phyloP scores from a whole-genome alignment of 2,329 filamentous ascomycete genomes.

The Colletotrichum graminicola region DNA sequence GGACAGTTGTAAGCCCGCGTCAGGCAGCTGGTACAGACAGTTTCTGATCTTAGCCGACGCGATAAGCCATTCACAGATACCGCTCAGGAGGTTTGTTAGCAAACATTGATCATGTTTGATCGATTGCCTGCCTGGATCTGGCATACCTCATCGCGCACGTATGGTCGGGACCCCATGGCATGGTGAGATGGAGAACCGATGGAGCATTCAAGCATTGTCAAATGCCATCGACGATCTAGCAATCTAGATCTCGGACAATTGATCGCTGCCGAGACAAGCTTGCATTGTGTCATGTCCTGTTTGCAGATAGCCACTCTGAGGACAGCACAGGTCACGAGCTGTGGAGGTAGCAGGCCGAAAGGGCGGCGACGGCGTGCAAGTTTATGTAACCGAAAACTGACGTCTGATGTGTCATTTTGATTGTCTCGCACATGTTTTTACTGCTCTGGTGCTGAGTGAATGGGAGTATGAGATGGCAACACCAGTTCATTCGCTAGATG shows the following conservation, averaged over 20 bases:
- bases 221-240: conserved; percentile 16
- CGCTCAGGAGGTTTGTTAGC: background rate
- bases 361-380: conserved; percentile 24
- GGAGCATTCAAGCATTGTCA: conserved; percentile 2
- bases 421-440: conserved; percentile 14
- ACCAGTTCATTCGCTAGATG: conserved; percentile 22
- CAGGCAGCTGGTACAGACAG: background rate
- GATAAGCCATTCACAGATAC: background rate
- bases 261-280: conserved; percentile 36
- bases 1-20: background rate
- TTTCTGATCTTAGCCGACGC: background rate
- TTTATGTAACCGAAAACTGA: conserved; percentile 33
- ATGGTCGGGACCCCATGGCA: conserved; percentile 13
- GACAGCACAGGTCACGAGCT: background rate
- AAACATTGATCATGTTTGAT: background rate
- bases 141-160: background rate
- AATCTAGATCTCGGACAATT: conserved; percentile 36
- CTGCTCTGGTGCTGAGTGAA: conserved; percentile 8
- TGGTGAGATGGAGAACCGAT: conserved; percentile 6
- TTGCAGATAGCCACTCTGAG: background rate
- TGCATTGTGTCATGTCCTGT: background rate
- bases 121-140: conserved; percentile 7
- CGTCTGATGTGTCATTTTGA: conserved; percentile 38
- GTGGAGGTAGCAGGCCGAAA: conserved; percentile 1
- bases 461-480: background rate